A percentile compares a stretch with the other conserved stretches of the same genome.
phyloP scores from a whole-genome alignment of 1,284 basidiomycete genomes.

The Cronartium quercuum region DNA sequence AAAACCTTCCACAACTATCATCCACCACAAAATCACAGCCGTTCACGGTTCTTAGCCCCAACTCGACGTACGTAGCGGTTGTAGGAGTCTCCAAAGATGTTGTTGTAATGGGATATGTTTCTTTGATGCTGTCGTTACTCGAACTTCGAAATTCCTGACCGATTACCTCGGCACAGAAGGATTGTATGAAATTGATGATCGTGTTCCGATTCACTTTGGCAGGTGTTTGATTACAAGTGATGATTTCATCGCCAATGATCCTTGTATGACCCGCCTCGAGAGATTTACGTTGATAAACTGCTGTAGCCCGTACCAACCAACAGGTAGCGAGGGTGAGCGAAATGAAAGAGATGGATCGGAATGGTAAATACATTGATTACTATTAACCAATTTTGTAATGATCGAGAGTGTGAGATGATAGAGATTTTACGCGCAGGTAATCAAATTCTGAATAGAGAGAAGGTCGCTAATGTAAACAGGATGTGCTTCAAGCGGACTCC shows the following conservation, averaged over 20 bases:
- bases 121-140: not conserved
- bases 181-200: constrained; percentile 33
- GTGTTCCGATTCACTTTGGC: constrained; percentile 3
- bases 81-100: not conserved
- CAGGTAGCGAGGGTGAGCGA: no score
- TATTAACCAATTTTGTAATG: no score
- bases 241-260: not conserved
- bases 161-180: constrained; percentile 24
- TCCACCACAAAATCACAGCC: constrained; percentile 27
- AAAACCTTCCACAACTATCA: constrained; percentile 29
- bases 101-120: constrained; percentile 9
- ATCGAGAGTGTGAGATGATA: no score
- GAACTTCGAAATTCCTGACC: constrained; percentile 20
- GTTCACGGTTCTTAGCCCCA: constrained; percentile 4
- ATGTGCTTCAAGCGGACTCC: no score
- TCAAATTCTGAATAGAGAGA: no score
- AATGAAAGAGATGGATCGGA: no score
- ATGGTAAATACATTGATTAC: no score
- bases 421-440: no score
- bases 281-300: no score
- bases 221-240: constrained; percentile 15
- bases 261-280: no score
- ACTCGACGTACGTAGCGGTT: constrained; percentile 9
- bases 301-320: no score
- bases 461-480: no score